These are phyloP conservation scores for Alternaria ventricosa DNA, from an alignment of 2,329 filamentous ascomycete species.

Conservation along the genomic window DNA sequence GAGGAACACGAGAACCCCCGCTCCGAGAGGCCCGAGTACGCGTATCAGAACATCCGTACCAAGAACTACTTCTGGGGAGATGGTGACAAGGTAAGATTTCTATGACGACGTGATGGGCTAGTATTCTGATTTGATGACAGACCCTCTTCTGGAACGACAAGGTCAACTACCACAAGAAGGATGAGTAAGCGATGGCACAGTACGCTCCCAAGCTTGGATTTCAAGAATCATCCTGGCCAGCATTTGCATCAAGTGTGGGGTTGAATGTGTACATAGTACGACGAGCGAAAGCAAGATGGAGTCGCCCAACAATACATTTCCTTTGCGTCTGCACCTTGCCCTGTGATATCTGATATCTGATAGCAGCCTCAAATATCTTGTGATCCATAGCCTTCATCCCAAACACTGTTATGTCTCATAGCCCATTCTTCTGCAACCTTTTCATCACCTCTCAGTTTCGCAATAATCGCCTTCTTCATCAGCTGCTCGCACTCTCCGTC, in stretches of 20 bases:
- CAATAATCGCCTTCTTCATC: slow-evolving; percentile 80
- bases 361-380: not conserved
- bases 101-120: not conserved
- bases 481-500: slow-evolving; percentile 78
- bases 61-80: slow-evolving; percentile 97
- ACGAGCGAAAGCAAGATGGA: slow-evolving; percentile 25
- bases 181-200: slow-evolving; percentile 57
- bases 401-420: slow-evolving; percentile 44
- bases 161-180: slow-evolving; percentile 97
- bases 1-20: slow-evolving; percentile 64
- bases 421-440: slow-evolving; percentile 47
- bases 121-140: slow-evolving; percentile 33
- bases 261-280: slow-evolving; percentile 34
- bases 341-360: slow-evolving; percentile 1
- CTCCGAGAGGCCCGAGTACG: slow-evolving; percentile 90
- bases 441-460: slow-evolving; percentile 65
- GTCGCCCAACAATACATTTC: slow-evolving; percentile 41
- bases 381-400: slow-evolving; percentile 33
- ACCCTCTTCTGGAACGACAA: slow-evolving; percentile 81
- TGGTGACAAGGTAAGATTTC: slow-evolving; percentile 80
- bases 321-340: slow-evolving; percentile 30
- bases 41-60: slow-evolving; percentile 96
- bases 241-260: slow-evolving; percentile 5
- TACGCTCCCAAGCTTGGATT: slow-evolving; percentile 4
- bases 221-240: slow-evolving; percentile 1